phyloP scores from a whole-genome alignment of 1,139 yeast species.

The Lodderomyces orthopsilosis region DNA sequence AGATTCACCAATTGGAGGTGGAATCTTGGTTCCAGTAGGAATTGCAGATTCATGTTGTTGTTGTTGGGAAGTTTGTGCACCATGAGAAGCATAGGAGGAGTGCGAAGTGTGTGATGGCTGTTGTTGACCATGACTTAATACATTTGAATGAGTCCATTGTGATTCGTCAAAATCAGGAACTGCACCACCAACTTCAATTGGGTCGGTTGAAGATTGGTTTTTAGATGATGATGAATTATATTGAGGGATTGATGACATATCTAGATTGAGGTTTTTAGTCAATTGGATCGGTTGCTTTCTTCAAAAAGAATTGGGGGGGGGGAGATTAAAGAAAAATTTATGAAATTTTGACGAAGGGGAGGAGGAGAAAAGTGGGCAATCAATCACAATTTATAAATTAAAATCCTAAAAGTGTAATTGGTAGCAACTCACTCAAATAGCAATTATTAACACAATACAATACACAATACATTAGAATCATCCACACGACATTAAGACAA shows the following conservation, averaged over 20 bases:
- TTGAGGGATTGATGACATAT: background rate
- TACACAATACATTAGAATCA: too few relatives aligned
- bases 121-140: background rate
- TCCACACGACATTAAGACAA: too few relatives aligned
- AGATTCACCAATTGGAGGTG: constrained; percentile 7
- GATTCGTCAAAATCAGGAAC: background rate
- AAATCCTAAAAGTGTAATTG: too few relatives aligned
- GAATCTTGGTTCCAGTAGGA: constrained; percentile 3
- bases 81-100: background rate
- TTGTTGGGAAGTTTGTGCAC: background rate
- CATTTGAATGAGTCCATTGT: background rate
- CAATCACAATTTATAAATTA: too few relatives aligned
- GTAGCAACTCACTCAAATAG: background rate
- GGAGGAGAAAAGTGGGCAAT: too few relatives aligned
- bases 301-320: too few relatives aligned
- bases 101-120: background rate
- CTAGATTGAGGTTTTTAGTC: background rate
- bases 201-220: background rate
- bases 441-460: background rate
- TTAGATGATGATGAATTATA: background rate
- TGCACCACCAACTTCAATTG: background rate
- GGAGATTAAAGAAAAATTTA: background rate
- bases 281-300: background rate
- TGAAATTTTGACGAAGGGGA: background rate
- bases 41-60: constrained; percentile 5